Conservation (phyloP, 371 early-diverging fungal genomes). For the Saksenaea oblongispora region DNA sequence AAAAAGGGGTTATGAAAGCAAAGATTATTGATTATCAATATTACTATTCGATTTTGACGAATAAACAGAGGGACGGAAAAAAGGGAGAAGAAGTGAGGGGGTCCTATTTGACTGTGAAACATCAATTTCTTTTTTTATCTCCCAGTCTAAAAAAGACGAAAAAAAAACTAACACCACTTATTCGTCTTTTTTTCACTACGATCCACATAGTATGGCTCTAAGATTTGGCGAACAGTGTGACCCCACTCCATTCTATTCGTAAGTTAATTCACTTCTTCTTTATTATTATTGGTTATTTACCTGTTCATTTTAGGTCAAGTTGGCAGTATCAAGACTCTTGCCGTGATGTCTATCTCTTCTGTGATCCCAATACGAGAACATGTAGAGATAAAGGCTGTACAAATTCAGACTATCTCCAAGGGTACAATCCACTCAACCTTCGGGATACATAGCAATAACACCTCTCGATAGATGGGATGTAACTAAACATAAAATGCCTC, state of each 20-base stretch:
- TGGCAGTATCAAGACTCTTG: conserved; percentile 47
- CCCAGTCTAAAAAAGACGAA: conserved; percentile 2
- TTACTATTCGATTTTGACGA: neutral
- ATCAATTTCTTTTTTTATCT: neutral
- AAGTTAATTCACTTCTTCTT: neutral
- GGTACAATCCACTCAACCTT: no score
- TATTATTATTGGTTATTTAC: no score
- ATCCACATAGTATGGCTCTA: conserved; percentile 10
- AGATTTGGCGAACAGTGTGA: conserved; percentile 34
- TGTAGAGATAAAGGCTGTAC: conserved; percentile 48
- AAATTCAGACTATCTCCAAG: conserved; percentile 43
- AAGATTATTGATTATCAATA: neutral
- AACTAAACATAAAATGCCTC: conserved; percentile 24
- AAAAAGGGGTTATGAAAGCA: neutral
- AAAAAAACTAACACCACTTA: conserved; percentile 7
- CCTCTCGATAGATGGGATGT: conserved; percentile 37
- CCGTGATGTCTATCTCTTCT: conserved; percentile 39
- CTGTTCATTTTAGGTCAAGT: conserved; percentile 16
- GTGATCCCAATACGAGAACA: conserved; percentile 30
- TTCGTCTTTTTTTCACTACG: conserved; percentile 3
- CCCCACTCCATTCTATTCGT: conserved; percentile 36
- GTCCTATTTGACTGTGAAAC: neutral
- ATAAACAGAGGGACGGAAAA: neutral
- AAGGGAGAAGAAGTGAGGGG: neutral
- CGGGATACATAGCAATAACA: no score